Conservation (phyloP, 148 eudicot species). For the Dianthus caryophyllus region DNA sequence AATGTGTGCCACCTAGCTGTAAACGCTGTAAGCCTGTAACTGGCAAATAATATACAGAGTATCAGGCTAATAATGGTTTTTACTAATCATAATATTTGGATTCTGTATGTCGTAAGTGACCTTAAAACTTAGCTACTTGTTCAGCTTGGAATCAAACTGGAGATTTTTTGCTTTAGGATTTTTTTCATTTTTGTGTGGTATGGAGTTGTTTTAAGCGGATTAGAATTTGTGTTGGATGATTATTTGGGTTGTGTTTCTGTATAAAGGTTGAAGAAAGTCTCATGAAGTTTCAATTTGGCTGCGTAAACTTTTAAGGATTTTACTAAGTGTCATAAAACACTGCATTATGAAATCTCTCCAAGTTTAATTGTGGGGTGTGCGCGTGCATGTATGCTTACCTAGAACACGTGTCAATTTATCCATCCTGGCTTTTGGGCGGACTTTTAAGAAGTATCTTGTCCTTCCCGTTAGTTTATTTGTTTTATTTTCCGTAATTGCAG, state of each 20-base stretch:
- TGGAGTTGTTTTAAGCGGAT: neutral
- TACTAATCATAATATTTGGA: no score
- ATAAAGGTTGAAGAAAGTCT: neutral
- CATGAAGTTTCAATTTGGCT: neutral
- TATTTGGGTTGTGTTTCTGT: neutral
- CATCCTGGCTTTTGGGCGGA: neutral
- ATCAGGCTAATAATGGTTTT: no score
- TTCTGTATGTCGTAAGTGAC: no score
- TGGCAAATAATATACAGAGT: no score
- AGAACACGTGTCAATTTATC: neutral
- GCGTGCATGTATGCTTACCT: no score
- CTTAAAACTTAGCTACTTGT: no score
- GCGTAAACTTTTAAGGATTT: neutral
- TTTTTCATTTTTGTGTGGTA: no score
- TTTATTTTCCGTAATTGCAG: slow-evolving; percentile 35
- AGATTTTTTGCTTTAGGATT: no score
- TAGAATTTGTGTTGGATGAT: neutral
- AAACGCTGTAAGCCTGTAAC: no score
- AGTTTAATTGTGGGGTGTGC: neutral
- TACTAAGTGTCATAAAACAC: neutral
- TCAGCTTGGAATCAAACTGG: no score
- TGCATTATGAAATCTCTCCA: neutral
- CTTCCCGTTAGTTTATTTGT: neutral
- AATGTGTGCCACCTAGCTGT: no score
- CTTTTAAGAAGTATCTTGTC: neutral